Evolutionary conservation across 148 eudicot genomes (phyloP).

Genomic region (Amaranthus cruentus): DNA sequence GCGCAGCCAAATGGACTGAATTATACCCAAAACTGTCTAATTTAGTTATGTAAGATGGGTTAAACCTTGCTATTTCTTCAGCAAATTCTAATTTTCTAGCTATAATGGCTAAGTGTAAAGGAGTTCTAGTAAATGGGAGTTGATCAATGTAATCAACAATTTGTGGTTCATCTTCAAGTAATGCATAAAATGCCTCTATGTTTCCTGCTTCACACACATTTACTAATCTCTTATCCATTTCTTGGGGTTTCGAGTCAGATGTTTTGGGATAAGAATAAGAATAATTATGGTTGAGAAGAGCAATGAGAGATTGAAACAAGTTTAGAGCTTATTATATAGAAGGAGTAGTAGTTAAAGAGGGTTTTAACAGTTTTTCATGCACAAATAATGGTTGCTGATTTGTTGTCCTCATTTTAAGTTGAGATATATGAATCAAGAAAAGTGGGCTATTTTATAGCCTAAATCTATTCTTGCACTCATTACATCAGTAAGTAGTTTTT

Average conservation of each 20-base stretch:
- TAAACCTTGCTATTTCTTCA: conserved; percentile 14
- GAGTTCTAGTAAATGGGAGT: conserved; percentile 17
- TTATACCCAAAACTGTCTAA: conserved; percentile 15
- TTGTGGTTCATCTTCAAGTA: conserved; percentile 20
- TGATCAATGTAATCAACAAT: conserved; percentile 12
- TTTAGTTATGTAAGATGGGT: conserved; percentile 13
- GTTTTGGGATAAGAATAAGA: neutral
- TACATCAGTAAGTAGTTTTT: too few relatives aligned
- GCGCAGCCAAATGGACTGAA: conserved; percentile 21
- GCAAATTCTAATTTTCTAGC: conserved; percentile 20
- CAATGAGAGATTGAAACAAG: neutral
- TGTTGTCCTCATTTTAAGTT: conserved; percentile 3
- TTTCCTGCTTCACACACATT: conserved; percentile 20
- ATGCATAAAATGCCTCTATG: conserved; percentile 21
- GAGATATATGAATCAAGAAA: conserved; percentile 9
- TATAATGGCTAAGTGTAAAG: conserved; percentile 20
- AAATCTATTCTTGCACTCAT: neutral
- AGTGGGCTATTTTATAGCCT: conserved; percentile 11
- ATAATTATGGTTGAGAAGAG: neutral
- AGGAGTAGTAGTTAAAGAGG: neutral
- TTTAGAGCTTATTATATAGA: neutral
- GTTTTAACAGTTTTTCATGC: conserved; percentile 2
- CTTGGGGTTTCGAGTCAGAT: neutral
- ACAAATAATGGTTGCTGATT: neutral
- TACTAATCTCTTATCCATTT: conserved; percentile 21